A percentile compares a stretch with the other conserved stretches of the same genome.
phyloP scores from a whole-genome alignment of 148 eudicot species.

The Rhododendron ovatum region DNA sequence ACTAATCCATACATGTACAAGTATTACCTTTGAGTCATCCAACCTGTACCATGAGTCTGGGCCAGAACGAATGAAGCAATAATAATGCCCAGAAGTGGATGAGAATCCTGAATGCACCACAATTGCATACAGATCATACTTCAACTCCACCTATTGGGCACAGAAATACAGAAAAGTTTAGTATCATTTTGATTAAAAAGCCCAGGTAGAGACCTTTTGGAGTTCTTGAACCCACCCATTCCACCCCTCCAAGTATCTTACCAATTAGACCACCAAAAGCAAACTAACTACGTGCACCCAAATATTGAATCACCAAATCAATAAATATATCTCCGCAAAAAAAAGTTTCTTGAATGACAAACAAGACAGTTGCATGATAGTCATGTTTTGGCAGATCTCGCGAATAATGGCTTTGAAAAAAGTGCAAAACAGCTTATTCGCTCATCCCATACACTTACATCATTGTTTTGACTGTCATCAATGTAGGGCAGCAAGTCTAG shows the following conservation, averaged over 20 bases:
- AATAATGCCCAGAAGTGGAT: slow-evolving; percentile 80
- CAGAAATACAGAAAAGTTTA: slow-evolving; percentile 1
- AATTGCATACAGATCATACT: slow-evolving; percentile 67
- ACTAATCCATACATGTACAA: not conserved
- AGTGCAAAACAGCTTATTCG: not conserved
- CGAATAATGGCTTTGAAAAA: not conserved
- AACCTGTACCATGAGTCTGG: slow-evolving; percentile 69
- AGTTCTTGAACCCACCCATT: not conserved
- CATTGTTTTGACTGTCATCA: slow-evolving; percentile 14
- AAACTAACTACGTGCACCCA: not conserved
- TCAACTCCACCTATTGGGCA: slow-evolving; percentile 47
- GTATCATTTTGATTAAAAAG: not conserved
- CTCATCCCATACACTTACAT: slow-evolving; percentile 36
- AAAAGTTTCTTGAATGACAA: not conserved
- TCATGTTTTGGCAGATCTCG: not conserved
- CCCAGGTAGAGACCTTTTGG: not conserved
- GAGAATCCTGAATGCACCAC: slow-evolving; percentile 71
- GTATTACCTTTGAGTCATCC: slow-evolving; percentile 74
- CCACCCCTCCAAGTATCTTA: not conserved
- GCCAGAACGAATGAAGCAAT: slow-evolving; percentile 61
- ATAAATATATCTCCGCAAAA: not conserved
- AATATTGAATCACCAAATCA: not conserved
- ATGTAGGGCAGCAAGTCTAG: slow-evolving; percentile 66
- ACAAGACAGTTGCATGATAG: not conserved
- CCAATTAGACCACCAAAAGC: not conserved